Evolutionary conservation across 2,329 filamentous ascomycete genomes (phyloP).

Genomic region (Diplodia sapinea): DNA sequence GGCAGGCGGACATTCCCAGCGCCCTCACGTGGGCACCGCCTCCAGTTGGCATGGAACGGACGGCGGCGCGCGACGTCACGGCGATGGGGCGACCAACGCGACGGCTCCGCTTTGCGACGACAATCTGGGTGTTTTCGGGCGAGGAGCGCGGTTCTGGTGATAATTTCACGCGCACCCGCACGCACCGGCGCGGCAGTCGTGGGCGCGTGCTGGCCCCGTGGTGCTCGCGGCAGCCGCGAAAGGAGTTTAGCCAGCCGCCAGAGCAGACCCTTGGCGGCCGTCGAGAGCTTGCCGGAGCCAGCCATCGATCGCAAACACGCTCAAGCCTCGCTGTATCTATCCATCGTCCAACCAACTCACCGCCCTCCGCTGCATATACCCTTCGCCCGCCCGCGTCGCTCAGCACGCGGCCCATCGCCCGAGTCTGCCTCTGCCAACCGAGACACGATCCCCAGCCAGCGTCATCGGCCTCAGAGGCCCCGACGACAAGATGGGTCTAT

Average conservation of each 20-base stretch:
- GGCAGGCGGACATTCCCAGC: constrained; percentile 13
- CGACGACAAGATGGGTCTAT: constrained; percentile 44
- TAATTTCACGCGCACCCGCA: constrained; percentile 25
- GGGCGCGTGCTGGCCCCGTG: constrained; percentile 11
- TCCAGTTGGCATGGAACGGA: neutral
- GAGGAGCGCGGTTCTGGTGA: constrained; percentile 12
- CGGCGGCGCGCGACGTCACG: constrained; percentile 24
- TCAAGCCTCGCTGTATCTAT: constrained; percentile 31
- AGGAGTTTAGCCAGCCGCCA: constrained; percentile 15
- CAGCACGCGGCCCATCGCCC: constrained; percentile 28
- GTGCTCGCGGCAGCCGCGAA: constrained; percentile 22
- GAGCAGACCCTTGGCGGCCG: constrained; percentile 15
- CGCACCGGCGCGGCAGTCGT: constrained; percentile 4
- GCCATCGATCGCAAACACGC: constrained; percentile 32
- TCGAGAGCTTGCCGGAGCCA: constrained; percentile 26
- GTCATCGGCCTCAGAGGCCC: constrained; percentile 27
- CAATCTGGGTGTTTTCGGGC: constrained; percentile 22
- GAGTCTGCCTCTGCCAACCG: constrained; percentile 22
- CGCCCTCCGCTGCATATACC: constrained; percentile 30
- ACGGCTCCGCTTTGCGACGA: constrained; percentile 18
- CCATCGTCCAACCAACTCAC: constrained; percentile 32
- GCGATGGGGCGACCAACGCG: constrained; percentile 19
- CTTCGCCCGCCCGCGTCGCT: constrained; percentile 27
- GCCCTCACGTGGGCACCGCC: constrained; percentile 15
- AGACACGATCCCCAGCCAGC: constrained; percentile 22